Percentiles rank a stretch among this genome's conserved stretches.
These are phyloP conservation scores for Neurospora tetraspora DNA, from an alignment of 495 filamentous ascomycete species.

Conservation along the genomic window DNA sequence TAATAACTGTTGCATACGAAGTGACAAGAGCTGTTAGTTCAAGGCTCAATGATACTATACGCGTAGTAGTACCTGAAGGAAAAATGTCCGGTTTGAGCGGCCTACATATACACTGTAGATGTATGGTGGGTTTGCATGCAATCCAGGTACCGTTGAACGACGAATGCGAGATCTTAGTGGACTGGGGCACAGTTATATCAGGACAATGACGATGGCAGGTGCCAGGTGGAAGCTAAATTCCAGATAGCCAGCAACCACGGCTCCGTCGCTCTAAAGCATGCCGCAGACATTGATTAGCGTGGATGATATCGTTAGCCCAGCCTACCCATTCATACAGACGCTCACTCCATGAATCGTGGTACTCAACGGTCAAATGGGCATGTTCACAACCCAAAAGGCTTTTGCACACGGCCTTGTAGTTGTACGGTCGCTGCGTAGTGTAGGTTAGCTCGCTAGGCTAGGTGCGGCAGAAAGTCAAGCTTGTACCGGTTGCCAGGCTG, in stretches of 20 bases:
- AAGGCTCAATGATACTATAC: neutral
- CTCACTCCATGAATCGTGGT: no score
- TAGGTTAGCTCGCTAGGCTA: no score
- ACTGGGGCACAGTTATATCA: neutral
- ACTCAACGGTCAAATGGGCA: no score
- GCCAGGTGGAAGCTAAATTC: neutral
- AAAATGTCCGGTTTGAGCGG: neutral
- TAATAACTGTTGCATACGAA: neutral
- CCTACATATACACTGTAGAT: neutral
- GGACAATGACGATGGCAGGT: neutral
- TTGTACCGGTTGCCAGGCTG: conserved; percentile 15
- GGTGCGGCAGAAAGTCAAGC: no score
- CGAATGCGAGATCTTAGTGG: neutral
- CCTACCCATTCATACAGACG: no score
- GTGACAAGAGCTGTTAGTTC: neutral
- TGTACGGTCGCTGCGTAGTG: no score
- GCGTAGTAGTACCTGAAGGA: neutral
- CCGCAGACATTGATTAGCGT: neutral
- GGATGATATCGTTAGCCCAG: neutral
- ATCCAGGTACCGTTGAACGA: neutral
- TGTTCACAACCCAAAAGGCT: no score
- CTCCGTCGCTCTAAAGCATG: neutral
- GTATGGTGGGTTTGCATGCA: neutral
- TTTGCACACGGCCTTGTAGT: no score
- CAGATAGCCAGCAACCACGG: neutral